A percentile compares a stretch with the other conserved stretches of the same genome.
phyloP scores from a whole-genome alignment of 352 stramenopile genomes.

The Pythium rishiriense region DNA sequence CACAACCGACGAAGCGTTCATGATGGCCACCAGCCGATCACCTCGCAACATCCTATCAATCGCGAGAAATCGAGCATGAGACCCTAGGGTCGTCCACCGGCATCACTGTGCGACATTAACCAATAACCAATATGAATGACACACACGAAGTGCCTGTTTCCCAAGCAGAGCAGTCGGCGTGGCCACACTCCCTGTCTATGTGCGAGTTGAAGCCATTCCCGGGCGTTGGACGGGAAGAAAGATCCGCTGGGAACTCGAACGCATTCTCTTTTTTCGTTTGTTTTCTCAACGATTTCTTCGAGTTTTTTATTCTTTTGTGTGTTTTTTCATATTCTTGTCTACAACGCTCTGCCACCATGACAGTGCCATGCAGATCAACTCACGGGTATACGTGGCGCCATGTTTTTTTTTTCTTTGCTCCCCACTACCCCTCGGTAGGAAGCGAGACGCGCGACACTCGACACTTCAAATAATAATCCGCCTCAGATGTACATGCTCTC shows the following conservation, averaged over 20 bases:
- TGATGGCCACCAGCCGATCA: too few species aligned
- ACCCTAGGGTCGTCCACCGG: too few species aligned
- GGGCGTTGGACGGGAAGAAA: background rate
- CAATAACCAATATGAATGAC: too few species aligned
- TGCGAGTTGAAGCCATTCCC: conserved; percentile 2
- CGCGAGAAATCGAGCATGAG: too few species aligned
- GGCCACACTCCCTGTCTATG: conserved; percentile 9
- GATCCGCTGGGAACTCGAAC: background rate
- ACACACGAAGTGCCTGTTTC: background rate
- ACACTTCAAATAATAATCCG: background rate
- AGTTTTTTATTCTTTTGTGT: background rate
- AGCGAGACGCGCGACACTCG: background rate
- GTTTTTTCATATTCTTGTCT: background rate
- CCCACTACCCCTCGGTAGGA: conserved; percentile 20
- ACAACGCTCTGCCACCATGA: too few species aligned
- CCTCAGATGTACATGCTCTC: conserved; percentile 22
- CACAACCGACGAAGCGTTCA: too few species aligned
- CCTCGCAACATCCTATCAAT: too few species aligned
- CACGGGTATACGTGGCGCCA: background rate
- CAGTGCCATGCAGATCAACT: background rate
- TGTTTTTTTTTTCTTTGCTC: conserved; percentile 1
- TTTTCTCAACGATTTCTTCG: background rate
- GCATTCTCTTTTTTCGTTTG: background rate
- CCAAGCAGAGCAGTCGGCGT: background rate
- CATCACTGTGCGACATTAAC: too few species aligned